Base-by-base conservation (phyloP, 495 filamentous ascomycete genomes). In the Xanthoparmelia taractica region DNA sequence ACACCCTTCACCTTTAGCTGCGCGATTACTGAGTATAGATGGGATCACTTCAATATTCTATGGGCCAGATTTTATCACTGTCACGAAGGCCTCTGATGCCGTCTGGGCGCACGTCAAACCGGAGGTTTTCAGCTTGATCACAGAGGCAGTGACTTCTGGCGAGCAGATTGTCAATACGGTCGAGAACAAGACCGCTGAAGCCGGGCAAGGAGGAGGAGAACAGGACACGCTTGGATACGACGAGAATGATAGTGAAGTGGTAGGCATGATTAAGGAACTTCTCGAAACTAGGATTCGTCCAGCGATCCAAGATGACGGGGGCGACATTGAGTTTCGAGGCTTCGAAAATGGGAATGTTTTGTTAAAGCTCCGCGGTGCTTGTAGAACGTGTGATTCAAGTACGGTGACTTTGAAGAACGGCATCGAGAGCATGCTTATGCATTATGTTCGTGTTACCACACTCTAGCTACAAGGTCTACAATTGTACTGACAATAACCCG, bases 211-310 rank as follows among this genome's bases (percentile, higher is more conserved):
- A 54, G 78, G 78, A 8, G 79, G 72, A 12, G 79, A 83, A 67
- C 72, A 74, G 37, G 89, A 95, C 69, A 90, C 84, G 52, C 78
- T 96, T 36, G 78, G 77, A 48, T 96, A 88, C 70, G 83, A 91
- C 66, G 90, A 93, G 69, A 85, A 91, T 56, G 94, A 98, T 69
- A 87, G 85, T 65, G 94, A 98, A 74, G 91, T 96, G 13, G 85
- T 97, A 34, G 85, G 89, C 61, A 97, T 97, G 94, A 96, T 98
- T 74, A 96, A 97, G 76, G 94, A 98, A 76, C 76, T 98, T n/a
- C 76, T 98, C 59, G 95, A 98, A 76, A 98, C 95, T 27, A 78
- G 94, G 58, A 96, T 98, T 69, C 79, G 94, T 47, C 94, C 94
- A 3, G 87, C 94, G 7, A 98, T 98, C 62, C 93, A 96, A 74